Conservation (phyloP, 768 basidiomycete species). For the Ephemerocybe angulata region DNA sequence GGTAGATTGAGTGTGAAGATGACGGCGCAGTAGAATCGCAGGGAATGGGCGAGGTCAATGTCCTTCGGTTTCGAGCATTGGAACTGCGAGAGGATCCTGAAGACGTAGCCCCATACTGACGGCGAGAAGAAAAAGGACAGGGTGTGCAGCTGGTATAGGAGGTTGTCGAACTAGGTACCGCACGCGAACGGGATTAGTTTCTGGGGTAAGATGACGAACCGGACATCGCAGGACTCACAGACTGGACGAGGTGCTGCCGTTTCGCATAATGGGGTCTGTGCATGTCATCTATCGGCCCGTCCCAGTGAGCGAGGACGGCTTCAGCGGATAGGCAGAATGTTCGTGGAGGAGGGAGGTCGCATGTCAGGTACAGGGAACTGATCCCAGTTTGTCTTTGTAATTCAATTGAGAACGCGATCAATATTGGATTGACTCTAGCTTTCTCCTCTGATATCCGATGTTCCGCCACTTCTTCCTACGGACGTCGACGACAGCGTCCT, state of each 20-base stretch:
- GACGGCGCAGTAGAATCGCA: conserved; percentile 64
- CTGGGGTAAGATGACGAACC: background rate
- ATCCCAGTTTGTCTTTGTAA: no score
- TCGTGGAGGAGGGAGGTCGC: background rate
- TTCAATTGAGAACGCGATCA: no score
- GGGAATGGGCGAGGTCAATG: conserved; percentile 57
- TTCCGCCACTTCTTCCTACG: no score
- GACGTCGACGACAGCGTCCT: no score
- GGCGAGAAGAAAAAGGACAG: conserved; percentile 79
- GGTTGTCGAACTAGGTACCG: conserved; percentile 54
- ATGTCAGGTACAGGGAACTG: no score
- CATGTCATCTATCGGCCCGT: conserved; percentile 43
- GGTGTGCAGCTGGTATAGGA: conserved; percentile 70
- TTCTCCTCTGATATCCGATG: no score
- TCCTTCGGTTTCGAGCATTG: conserved; percentile 67
- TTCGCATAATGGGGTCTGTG: conserved; percentile 61
- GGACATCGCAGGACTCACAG: conserved; percentile 39
- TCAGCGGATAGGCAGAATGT: background rate
- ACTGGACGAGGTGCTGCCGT: conserved; percentile 66
- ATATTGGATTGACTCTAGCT: no score
- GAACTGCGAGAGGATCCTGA: conserved; percentile 57
- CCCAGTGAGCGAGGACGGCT: background rate
- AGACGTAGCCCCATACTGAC: conserved; percentile 51
- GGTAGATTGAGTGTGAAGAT: conserved; percentile 56
- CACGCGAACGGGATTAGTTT: conserved; percentile 5